Percentiles rank a stretch among this genome's conserved stretches.
Evolutionary conservation across 2,329 filamentous ascomycete species (phyloP).

Genomic region (Calonectria honghensis): DNA sequence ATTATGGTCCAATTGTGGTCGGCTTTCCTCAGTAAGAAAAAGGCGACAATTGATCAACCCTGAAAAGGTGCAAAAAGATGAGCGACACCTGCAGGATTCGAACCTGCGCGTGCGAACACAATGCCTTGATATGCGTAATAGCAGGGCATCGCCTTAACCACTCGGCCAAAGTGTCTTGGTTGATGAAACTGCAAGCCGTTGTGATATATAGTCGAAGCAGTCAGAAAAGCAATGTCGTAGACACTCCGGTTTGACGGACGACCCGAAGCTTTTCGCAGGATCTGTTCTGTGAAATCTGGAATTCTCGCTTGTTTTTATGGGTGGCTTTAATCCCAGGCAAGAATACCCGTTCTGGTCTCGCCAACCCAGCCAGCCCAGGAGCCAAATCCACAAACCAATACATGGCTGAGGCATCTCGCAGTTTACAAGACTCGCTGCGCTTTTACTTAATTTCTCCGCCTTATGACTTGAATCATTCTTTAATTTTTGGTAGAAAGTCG

Average conservation of each 20-base stretch:
- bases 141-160: constrained; percentile 41
- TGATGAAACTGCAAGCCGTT: background rate
- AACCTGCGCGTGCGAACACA: constrained; percentile 40
- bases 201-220: background rate
- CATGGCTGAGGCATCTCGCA: background rate
- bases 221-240: background rate
- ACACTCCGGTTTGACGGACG: background rate
- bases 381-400: background rate
- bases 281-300: background rate
- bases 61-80: background rate
- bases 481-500: background rate
- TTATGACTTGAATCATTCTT: background rate
- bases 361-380: background rate
- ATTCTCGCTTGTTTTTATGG: background rate
- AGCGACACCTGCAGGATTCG: constrained; percentile 39
- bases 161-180: constrained; percentile 36
- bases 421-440: background rate
- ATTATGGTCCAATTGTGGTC: background rate
- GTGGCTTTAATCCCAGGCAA: background rate
- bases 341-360: background rate
- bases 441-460: background rate
- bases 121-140: constrained; percentile 37
- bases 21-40: background rate
- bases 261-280: background rate
- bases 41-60: background rate